phyloP scores from a whole-genome alignment of 2,329 filamentous ascomycete species.

The Ophiostoma piceae region DNA sequence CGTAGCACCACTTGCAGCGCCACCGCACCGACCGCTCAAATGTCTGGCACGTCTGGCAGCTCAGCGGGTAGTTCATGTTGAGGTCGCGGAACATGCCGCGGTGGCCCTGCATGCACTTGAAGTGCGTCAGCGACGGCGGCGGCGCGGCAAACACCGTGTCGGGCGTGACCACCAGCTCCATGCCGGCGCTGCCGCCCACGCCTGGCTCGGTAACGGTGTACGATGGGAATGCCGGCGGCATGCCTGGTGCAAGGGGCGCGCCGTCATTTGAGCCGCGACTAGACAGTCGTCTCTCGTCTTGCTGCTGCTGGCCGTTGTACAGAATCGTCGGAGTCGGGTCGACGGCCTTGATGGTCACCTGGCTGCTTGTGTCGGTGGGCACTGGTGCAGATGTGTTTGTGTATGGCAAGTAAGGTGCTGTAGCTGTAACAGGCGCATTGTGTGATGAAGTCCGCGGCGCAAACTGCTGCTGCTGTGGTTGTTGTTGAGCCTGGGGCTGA shows the following conservation, averaged over 20 bases:
- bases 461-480: not conserved
- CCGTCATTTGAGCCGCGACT: not conserved
- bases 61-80: slow-evolving; percentile 48
- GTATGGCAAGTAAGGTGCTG: not conserved
- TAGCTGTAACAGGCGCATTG: slow-evolving; percentile 15
- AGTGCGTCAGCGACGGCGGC: slow-evolving; percentile 39
- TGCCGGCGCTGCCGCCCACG: not conserved
- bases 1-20: slow-evolving; percentile 46
- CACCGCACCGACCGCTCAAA: slow-evolving; percentile 42
- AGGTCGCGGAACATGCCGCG: slow-evolving; percentile 43
- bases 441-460: slow-evolving; percentile 35
- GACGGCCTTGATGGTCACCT: not conserved
- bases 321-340: not conserved
- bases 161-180: slow-evolving; percentile 27
- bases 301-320: not conserved
- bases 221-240: slow-evolving; percentile 30
- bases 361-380: not conserved
- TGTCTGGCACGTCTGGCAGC: slow-evolving; percentile 50
- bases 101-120: slow-evolving; percentile 47
- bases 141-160: slow-evolving; percentile 40
- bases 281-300: not conserved
- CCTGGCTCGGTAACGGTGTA: slow-evolving; percentile 29
- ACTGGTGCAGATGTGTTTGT: not conserved
- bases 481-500: not conserved
- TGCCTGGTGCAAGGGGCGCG: slow-evolving; percentile 17